Evolutionary conservation across 768 basidiomycete genomes (phyloP), one percentile per base, ranked within the genome.

Genomic region (Xerocomus brunneocitrinus): DNA sequence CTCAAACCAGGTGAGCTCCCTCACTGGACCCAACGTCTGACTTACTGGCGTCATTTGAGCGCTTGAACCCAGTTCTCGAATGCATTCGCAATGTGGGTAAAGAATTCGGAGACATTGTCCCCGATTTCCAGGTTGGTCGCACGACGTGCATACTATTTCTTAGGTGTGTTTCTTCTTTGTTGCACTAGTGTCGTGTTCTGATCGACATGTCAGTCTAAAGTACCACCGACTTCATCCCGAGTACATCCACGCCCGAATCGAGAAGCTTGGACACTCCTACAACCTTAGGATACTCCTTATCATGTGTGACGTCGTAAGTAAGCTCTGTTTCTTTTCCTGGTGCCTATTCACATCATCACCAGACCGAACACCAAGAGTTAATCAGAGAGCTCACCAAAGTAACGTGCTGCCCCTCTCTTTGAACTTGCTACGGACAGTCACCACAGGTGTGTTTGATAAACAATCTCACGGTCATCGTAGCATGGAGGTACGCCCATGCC

Each of bases 161-260:
- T 50, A 95, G 93, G 97, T 89, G 39, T 52, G 60, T 22, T 0
- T 35, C 35, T 27, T 24, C 10, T 27, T 5, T 19, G 10, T 42
- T 13, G 31, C n/a, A 14, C 44, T 3, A 7, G 14, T 16, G 16
- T 32, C 27, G 7, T 22, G 36, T 38, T 48, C 51, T 57, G 8
- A 57, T 6, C 3, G 53, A 16, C 22, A 8, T 31, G 19, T 2
- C 55, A 98, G 97, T 66, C 68, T 98, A 59, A 89, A 84, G 63
- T 98, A 98, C 61, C 95, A 98, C 63, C 88, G 95, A 47, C 80
- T 99, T 13, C 97, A 98, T 69, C 97, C 97, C 13, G 97, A 98
- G 69, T 99, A 99, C 67, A 86, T 99, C 52, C 91, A 92, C 67
- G 80, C 81, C 47, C 85, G 97, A 12, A 93, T 99, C 54, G 88